phyloP scores from a whole-genome alignment of 2,329 filamentous ascomycete species.

The Paradendryphiella salina region DNA sequence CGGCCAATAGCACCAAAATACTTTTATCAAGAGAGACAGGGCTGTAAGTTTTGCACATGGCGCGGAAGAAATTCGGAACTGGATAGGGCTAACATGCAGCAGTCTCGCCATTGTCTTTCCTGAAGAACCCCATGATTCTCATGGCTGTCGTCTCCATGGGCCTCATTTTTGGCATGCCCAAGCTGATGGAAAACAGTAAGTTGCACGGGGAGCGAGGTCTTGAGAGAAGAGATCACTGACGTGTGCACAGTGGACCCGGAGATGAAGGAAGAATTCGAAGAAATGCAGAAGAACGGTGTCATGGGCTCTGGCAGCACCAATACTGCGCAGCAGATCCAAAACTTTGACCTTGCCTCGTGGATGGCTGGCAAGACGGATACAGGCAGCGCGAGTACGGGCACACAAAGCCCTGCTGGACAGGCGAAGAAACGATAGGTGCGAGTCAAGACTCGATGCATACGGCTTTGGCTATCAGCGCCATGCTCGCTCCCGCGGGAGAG shows the following conservation, averaged over 20 bases:
- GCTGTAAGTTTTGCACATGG: conserved; percentile 62
- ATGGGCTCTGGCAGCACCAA: conserved; percentile 51
- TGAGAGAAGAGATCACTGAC: conserved; percentile 11
- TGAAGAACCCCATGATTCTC: conserved; percentile 97
- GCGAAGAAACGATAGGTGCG: conserved; percentile 25
- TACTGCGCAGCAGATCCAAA: conserved; percentile 58
- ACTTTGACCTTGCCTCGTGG: conserved; percentile 70
- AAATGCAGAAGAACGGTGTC: conserved; percentile 77
- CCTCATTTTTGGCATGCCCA: conserved; percentile 90
- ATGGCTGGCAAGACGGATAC: conserved; percentile 61
- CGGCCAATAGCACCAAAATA: conserved; percentile 66
- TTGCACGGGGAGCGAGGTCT: conserved; percentile 26
- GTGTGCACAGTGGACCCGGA: conserved; percentile 86
- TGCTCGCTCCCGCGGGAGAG: background rate
- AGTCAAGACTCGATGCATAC: background rate
- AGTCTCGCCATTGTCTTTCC: conserved; percentile 79
- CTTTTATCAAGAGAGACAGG: conserved; percentile 75
- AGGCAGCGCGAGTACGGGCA: conserved; percentile 23
- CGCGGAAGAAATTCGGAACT: background rate
- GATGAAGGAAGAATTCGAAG: conserved; percentile 87
- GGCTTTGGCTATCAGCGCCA: background rate
- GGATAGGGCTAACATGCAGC: conserved; percentile 22
- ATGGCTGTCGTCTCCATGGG: conserved; percentile 81
- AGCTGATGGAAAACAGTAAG: conserved; percentile 93
- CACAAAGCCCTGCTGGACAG: conserved; percentile 37